Evolutionary conservation across 805 yeast species (phyloP), one percentile per base, ranked within the genome.

Genomic region (Saccharomycopsis microspora): DNA sequence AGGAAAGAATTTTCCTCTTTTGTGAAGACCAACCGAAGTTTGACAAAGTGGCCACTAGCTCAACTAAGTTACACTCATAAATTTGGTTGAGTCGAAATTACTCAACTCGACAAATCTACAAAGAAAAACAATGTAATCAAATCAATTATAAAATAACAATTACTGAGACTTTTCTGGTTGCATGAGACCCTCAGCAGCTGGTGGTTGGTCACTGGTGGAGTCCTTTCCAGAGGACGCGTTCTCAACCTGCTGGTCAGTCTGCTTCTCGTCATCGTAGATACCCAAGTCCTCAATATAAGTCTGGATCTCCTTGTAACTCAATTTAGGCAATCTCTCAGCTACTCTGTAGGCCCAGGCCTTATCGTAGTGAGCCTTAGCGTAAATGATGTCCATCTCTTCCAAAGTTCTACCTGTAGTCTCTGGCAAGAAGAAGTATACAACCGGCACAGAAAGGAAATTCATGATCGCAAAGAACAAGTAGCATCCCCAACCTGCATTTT

Each of bases 341-440:
- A 82, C 81, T 61, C 76, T 69, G 73, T 71, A 81, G 34, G 82
- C 76, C 53, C 70, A 72, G 55, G 71, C 71, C 44, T 71, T 70
- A 52, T 82, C 88, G 42, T 64, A 70, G 55, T 71, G 63, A n/a
- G 63, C 55, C 64, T 75, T 76, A 58, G 85, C 84, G 54, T 45
- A 54, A 48, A 82, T 78, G 58, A 80, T 78, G 60, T 82, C 89
- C 61, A 82, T 75, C 59, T 81, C 86, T 63, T 82, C 89, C 63
- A 83, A 71, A 37, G 83, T 71, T 61, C 86, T 74, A 44, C 87
- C 86, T 33, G 83, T 78, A 41, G 88, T 82, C 67, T 83, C 90
- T 39, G 89, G 90, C 62, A 80, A 83, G 63, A 72, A 75, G 66
- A 80, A 72, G 71, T 66, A 79, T 53, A 77, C 77, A 51, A 80